Evolutionary conservation across 371 early-diverging fungal genomes (phyloP), one percentile per base, ranked within the genome.

Genomic region (Mycotypha africana): DNA sequence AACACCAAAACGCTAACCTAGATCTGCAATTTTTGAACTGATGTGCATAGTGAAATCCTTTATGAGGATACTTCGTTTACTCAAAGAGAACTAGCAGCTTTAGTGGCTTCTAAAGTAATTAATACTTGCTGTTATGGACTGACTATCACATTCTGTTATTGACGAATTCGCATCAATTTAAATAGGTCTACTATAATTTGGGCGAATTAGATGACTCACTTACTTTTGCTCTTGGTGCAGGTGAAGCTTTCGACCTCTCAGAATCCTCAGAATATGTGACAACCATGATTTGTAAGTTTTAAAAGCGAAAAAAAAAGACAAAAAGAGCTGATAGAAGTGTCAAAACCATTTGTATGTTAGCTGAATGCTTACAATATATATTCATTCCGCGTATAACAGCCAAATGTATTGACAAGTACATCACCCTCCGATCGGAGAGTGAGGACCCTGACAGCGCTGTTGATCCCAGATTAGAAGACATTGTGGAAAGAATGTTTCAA

Each of bases 191-290:
- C 62, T 93, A 89, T 47, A 90, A 97, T 49, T 75, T 97, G 28
- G 97, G 95, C 40, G 97, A 93, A 57, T 87, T 86, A 46, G 92
- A 97, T 38, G 95, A 97, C 37, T 93, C 97, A 3, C 70, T 97
- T 42, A 77, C 80, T 22, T 97, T 94, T 81, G 98, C 98, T 11
- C 72, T 98, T 31, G 93, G 93, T 25, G 96, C 98, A n/a, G 95
- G 90, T 30, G 63, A 84, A 53, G 70, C 86, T 34, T 94, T 97
- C 70, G 88, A 95, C 56, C 65, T 86, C 30, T 58, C 78, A 8
- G 82, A 82, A 21, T 80, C 81, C 36, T 84, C 85, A 8, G 88
- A 93, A 73, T 97, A 88, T 55, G 90, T 92, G 17, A 89, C 92
- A 56, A 97, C 97, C 12, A 91, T 96, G 44, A 86, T 95, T 39